Evolutionary conservation across 495 filamentous ascomycete genomes (phyloP).

Genomic region (Podospora pseudoanserina): DNA sequence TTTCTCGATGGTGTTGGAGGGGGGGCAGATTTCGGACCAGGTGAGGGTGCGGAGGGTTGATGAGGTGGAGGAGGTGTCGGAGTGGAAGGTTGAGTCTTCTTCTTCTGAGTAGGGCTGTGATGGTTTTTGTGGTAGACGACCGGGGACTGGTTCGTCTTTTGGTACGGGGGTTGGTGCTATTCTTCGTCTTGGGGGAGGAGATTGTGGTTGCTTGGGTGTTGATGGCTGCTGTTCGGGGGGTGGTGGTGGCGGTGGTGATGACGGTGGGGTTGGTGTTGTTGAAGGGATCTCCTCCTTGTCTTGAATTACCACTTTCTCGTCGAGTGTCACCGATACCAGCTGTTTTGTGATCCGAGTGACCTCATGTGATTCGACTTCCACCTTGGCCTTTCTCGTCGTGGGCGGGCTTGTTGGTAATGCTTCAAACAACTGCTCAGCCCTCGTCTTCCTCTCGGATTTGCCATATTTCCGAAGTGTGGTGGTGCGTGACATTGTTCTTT

Average conservation of each 20-base stretch:
- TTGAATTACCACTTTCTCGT: not conserved
- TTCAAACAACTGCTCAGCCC: conserved; percentile 39
- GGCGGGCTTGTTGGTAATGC: conserved; percentile 41
- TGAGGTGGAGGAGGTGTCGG: conserved; percentile 5
- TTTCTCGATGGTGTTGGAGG: conserved; percentile 51
- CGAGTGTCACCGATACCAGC: conserved; percentile 1
- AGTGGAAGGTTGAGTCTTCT: conserved; percentile 5
- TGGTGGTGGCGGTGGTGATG: not conserved
- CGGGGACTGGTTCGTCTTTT: not conserved
- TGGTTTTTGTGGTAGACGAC: not conserved
- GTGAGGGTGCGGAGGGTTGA: conserved; percentile 35
- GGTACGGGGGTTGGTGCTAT: not conserved
- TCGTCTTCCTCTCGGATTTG: conserved; percentile 37
- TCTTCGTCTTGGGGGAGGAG: conserved; percentile 5
- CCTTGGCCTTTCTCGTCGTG: conserved; percentile 4
- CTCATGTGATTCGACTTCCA: not conserved
- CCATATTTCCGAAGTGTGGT: conserved; percentile 43
- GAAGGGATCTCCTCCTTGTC: not conserved
- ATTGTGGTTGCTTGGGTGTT: not conserved
- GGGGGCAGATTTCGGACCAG: conserved; percentile 52
- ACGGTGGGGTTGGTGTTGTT: not conserved
- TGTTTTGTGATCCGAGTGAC: conserved; percentile 3
- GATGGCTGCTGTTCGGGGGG: not conserved
- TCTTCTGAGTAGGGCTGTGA: not conserved
- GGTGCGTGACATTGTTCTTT: conserved; percentile 32